Evolutionary conservation across 768 basidiomycete genomes (phyloP).

Genomic region (Macrolepiota fuliginosa): DNA sequence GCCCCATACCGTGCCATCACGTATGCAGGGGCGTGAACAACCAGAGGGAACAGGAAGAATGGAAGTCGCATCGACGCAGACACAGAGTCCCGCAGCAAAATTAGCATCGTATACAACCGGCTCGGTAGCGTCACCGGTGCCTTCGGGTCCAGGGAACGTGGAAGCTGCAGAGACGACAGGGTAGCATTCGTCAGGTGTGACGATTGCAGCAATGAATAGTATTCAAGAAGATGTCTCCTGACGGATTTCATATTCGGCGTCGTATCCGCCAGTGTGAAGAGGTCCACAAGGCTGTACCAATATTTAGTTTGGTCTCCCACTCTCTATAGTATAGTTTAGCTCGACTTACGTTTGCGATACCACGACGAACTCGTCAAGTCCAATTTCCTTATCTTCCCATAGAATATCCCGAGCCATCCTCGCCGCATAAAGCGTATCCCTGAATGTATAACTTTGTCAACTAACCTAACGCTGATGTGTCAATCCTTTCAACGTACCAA

Average conservation of each 20-base stretch:
- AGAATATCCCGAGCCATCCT: slow-evolving; percentile 91
- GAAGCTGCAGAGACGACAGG: slow-evolving; percentile 81
- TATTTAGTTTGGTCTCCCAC: slow-evolving; percentile 14
- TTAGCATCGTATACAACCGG: slow-evolving; percentile 74
- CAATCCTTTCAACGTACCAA: slow-evolving; percentile 57
- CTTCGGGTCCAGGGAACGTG: slow-evolving; percentile 78
- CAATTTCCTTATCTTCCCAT: slow-evolving; percentile 81
- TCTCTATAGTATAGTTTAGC: slow-evolving; percentile 6
- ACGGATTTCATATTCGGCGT: slow-evolving; percentile 58
- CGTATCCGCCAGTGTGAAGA: slow-evolving; percentile 71
- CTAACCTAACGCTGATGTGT: neutral
- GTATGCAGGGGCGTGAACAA: slow-evolving; percentile 86
- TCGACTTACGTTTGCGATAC: slow-evolving; percentile 86
- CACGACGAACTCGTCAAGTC: slow-evolving; percentile 76
- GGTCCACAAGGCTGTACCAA: slow-evolving; percentile 72
- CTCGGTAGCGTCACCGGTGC: slow-evolving; percentile 75
- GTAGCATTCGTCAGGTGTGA: slow-evolving; percentile 84
- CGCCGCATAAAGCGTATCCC: slow-evolving; percentile 88
- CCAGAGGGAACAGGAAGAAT: slow-evolving; percentile 84
- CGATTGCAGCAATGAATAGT: slow-evolving; percentile 83
- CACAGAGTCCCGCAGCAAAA: slow-evolving; percentile 79
- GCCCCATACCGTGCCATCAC: slow-evolving; percentile 76
- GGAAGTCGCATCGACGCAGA: slow-evolving; percentile 72
- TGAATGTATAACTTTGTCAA: slow-evolving; percentile 26
- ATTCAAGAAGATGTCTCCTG: slow-evolving; percentile 74